Base-by-base conservation (phyloP, 2,329 filamentous ascomycete genomes). In the Neurospora sp. region DNA sequence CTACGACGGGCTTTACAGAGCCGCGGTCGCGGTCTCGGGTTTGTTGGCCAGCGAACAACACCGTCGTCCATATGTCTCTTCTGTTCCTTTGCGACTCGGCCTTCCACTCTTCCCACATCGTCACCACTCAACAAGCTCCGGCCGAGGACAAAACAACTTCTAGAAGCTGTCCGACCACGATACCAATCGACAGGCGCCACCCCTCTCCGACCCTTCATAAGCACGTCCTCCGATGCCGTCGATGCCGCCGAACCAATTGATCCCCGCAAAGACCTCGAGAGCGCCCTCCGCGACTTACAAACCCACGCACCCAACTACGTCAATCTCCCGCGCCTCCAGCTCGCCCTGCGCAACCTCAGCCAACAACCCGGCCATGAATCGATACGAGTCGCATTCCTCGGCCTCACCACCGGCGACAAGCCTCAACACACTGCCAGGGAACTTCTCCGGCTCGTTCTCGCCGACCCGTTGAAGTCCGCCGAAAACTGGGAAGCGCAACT, bases 281-380 rank as follows among this genome's bases (percentile, higher is more conserved):
- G 84, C 62, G 82, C 87, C 2, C 82, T 94, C 0, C 78, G 84
- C 1, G 84, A 86, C 28, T 82, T 95, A 2, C 85, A 91, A 75
- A 86, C 85, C 68, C 81, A 86, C 67, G 87, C 88, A 1, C 84
- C 87, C 33, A 85, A 84, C 70, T 85, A 89, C 74, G 84, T 91
- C 68, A 91, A 91, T 76, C 84, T 90, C n/a, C 88, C 90, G 38
- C 84, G 90, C 69, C 78, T 94, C 66, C 90, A 92, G 78, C 85
- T 95, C 74, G 91, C 91, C 13, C 80, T 93, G 28, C 85, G 88
- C 73, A 89, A 91, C 28, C 78, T 90, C 71, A 84, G 85, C 40
- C 86, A 90, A 76, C 76, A 78, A 1, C 79, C 85, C 0, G 88
- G 88, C 4, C 77, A 83, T 42, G 88, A 90, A 77, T 82, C 85